Base-by-base conservation (phyloP, 352 stramenopile genomes). In the Pythium chondricola region DNA sequence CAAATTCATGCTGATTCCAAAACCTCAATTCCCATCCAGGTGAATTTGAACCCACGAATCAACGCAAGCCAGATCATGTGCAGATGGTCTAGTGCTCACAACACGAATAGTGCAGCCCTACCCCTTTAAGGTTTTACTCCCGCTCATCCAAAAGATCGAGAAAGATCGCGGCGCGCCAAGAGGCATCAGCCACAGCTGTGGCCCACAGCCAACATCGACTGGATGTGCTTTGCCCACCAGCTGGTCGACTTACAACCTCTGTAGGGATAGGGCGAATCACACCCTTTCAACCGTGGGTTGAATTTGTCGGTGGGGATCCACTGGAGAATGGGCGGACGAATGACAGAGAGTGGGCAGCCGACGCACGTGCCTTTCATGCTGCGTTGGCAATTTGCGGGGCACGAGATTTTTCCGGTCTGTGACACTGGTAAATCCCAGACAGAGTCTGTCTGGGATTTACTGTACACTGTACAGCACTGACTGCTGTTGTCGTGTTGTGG, bases 401-500 rank as follows among this genome's bases (percentile, higher is more conserved):
- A 63, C 13, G 37, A 63, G 55, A 63, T 52, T 63, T 63, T 63
- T 63, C 55, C 47, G 30, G 41, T 57, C 39, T 58, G 48, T 30
- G 43, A 63, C 25, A 52, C 39, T 44, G 54, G n/a, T n/a, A n/a
- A n/a, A n/a, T n/a, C n/a, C n/a, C n/a, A n/a, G n/a, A n/a, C n/a
- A n/a, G n/a, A n/a, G n/a, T n/a, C n/a, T n/a, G n/a, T n/a, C n/a
- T n/a, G n/a, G n/a, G n/a, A n/a, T n/a, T n/a, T n/a, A n/a, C n/a
- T n/a, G n/a, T n/a, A n/a, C n/a, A n/a, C n/a, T n/a, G n/a, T n/a
- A n/a, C n/a, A n/a, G n/a, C n/a, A n/a, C 21, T 32, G 42, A 26
- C 24, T 39, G 43, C 52, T 62, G 47, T 63, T 50, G 55, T 57
- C 30, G n/a, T 52, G 48, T 63, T 47, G 39, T 53, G 32, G 8